These are phyloP conservation scores for Zasmidium angulare DNA, from an alignment of 2,329 filamentous ascomycete species.

Conservation along the genomic window DNA sequence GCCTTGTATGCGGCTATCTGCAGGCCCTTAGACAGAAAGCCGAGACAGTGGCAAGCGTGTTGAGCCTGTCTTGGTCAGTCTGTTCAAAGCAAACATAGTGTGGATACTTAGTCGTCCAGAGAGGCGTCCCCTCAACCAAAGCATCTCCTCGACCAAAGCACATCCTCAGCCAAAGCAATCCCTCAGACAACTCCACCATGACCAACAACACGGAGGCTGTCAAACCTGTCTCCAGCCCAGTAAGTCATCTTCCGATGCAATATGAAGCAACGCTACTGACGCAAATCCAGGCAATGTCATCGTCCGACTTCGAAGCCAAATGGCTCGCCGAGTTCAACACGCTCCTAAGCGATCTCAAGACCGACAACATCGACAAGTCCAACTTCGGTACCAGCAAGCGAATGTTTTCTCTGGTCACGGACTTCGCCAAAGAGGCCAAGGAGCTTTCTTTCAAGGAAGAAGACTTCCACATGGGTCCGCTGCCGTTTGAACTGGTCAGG, in stretches of 20 bases:
- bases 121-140: no score
- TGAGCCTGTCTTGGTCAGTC: no score
- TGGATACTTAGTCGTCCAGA: no score
- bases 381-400: background rate
- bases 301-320: background rate
- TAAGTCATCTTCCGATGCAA: background rate
- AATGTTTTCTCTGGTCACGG: background rate
- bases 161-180: no score
- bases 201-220: no score
- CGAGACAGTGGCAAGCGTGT: no score
- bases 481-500: background rate
- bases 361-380: background rate
- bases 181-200: no score
- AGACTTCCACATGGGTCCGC: background rate
- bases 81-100: no score
- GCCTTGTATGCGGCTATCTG: no score
- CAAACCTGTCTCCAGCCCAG: background rate
- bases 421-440: background rate
- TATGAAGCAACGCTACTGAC: background rate
- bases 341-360: no score
- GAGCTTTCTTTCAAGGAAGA: background rate
- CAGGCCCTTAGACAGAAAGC: no score
- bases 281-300: background rate
- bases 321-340: background rate
- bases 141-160: no score